These are phyloP conservation scores for Trichocladium uniseriatum DNA, from an alignment of 495 filamentous ascomycete species.

Conservation along the genomic window DNA sequence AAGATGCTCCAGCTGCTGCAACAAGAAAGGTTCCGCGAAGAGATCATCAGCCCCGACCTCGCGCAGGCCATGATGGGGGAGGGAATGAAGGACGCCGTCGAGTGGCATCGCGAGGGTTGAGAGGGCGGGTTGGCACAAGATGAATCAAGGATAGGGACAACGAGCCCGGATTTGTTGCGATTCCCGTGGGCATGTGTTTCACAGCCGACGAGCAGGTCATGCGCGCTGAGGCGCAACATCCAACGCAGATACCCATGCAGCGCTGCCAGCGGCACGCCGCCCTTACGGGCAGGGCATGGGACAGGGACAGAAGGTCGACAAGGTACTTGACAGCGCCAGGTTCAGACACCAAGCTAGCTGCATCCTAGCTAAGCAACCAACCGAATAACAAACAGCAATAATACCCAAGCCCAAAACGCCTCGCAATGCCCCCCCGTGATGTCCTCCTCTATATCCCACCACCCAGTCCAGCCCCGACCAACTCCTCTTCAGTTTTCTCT, in stretches of 20 bases:
- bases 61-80: conserved; percentile 53
- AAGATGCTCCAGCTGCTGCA: conserved; percentile 74
- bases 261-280: not conserved
- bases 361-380: conserved; percentile 1
- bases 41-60: conserved; percentile 68
- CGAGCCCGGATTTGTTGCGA: not conserved
- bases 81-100: conserved; percentile 42
- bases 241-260: not conserved
- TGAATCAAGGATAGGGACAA: conserved; percentile 5
- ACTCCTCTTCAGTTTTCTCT: conserved; percentile 40
- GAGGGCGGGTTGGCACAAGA: not conserved
- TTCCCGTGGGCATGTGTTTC: no score
- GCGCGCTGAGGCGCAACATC: no score
- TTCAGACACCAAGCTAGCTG: not conserved
- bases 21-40: conserved; percentile 70
- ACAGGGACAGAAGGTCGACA: not conserved
- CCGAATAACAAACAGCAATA: not conserved
- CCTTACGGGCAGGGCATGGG: not conserved
- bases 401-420: conserved; percentile 16
- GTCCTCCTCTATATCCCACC: no score
- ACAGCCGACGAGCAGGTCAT: no score
- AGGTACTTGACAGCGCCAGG: not conserved
- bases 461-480: not conserved
- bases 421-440: conserved; percentile 15
- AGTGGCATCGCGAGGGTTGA: conserved; percentile 37